Evolutionary conservation across 768 basidiomycete genomes (phyloP).

Genomic region (Mycena albidolilacea): DNA sequence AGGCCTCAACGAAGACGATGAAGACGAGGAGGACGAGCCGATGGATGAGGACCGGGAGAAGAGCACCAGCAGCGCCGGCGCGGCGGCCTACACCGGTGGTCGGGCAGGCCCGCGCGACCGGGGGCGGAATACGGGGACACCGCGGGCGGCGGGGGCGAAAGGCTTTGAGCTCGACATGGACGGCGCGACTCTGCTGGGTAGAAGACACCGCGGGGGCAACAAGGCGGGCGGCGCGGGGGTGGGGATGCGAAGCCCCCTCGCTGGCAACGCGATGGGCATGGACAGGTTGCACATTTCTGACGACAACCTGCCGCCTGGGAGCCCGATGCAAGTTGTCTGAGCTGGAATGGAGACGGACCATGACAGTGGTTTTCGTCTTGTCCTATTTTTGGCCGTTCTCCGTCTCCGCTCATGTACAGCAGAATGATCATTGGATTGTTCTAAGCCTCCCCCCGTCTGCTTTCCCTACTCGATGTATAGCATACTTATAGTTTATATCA

Average conservation of each 20-base stretch:
- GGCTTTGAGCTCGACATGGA: conserved; percentile 91
- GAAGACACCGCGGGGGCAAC: conserved; percentile 67
- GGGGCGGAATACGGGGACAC: conserved; percentile 28
- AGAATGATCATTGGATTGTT: conserved; percentile 11
- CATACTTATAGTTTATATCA: conserved; percentile 37
- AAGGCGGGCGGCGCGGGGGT: conserved; percentile 37
- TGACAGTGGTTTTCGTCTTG: background rate
- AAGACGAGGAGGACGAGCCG: conserved; percentile 75
- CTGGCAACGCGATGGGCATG: conserved; percentile 48
- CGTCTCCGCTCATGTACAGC: conserved; percentile 27
- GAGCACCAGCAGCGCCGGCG: conserved; percentile 52
- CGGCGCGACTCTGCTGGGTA: conserved; percentile 87
- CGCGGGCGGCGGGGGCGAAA: conserved; percentile 24
- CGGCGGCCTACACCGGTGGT: conserved; percentile 47
- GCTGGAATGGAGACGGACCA: background rate
- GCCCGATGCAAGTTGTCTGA: conserved; percentile 45
- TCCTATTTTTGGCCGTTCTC: conserved; percentile 10
- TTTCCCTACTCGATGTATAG: conserved; percentile 14
- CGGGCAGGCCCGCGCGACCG: conserved; percentile 49
- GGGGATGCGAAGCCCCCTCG: conserved; percentile 53
- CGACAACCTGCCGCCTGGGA: conserved; percentile 40
- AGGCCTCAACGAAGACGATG: conserved; percentile 95
- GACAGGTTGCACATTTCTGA: conserved; percentile 44
- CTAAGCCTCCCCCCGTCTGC: too few relatives aligned
- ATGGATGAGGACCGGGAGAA: conserved; percentile 61